Evolutionary conservation across 352 stramenopile species (phyloP).

Genomic region (Pythium insidiosum): DNA sequence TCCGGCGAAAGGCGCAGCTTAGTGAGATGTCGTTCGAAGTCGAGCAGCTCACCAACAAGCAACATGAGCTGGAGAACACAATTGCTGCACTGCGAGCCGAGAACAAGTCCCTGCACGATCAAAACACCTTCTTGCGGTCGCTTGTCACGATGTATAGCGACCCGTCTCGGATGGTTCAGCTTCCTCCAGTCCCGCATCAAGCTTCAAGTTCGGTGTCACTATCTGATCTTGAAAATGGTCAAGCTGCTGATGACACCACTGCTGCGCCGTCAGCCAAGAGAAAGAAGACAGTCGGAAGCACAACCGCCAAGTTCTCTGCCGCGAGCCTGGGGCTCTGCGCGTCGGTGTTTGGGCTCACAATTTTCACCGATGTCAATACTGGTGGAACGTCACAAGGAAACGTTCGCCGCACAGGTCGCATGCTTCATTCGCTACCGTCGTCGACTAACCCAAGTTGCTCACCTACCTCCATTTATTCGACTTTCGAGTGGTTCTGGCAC

Average conservation of each 20-base stretch:
- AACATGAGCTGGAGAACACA: conserved; percentile 60
- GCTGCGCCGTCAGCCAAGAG: conserved; percentile 24
- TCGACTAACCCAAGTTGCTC: conserved; percentile 19
- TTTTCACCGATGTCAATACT: conserved; percentile 52
- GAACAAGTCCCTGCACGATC: conserved; percentile 74
- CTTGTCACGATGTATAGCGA: conserved; percentile 50
- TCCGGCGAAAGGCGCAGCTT: conserved; percentile 67
- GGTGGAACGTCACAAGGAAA: conserved; percentile 21
- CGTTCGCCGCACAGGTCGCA: conserved; percentile 43
- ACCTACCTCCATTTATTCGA: conserved; percentile 19
- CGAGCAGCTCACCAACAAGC: conserved; percentile 51
- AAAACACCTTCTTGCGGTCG: conserved; percentile 71
- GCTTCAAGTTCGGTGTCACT: conserved; percentile 15
- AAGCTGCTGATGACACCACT: conserved; percentile 12
- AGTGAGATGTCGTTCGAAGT: conserved; percentile 48
- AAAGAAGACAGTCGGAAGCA: conserved; percentile 11
- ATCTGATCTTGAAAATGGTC: conserved; percentile 20
- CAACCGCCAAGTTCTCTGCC: conserved; percentile 30
- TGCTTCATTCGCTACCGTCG: conserved; percentile 50
- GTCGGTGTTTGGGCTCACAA: conserved; percentile 72
- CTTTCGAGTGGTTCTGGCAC: conserved; percentile 24
- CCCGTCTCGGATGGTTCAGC: conserved; percentile 6
- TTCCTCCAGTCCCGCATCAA: conserved; percentile 22
- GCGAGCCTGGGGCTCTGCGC: conserved; percentile 58
- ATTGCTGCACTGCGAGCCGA: conserved; percentile 60